A percentile compares a stretch with the other conserved stretches of the same genome.
Evolutionary conservation across 2,329 filamentous ascomycete genomes (phyloP).

Genomic region (Aspergillus sp.): DNA sequence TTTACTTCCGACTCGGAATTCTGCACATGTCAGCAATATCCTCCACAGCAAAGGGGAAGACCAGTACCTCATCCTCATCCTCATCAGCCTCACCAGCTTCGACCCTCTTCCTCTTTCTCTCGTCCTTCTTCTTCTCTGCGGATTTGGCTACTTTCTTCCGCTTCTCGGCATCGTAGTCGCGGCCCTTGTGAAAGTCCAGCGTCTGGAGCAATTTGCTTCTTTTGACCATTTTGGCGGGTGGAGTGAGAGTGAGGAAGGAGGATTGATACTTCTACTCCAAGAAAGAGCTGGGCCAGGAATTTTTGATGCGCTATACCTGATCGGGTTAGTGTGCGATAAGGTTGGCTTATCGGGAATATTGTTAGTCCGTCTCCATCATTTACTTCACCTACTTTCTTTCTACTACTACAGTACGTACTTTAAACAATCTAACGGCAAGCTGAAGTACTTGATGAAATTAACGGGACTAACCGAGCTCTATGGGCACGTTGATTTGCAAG

Average conservation of each 20-base stretch:
- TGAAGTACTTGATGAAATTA: too few relatives aligned
- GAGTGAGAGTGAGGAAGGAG: slow-evolving; percentile 2
- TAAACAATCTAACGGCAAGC: too few relatives aligned
- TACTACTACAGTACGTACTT: too few relatives aligned
- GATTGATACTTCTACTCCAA: too few relatives aligned
- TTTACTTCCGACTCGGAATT: slow-evolving; percentile 3
- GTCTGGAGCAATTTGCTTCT: slow-evolving; percentile 51
- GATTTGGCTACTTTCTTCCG: slow-evolving; percentile 56
- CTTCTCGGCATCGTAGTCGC: slow-evolving; percentile 66
- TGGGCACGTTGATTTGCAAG: too few relatives aligned
- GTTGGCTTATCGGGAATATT: too few relatives aligned
- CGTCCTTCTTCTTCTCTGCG: slow-evolving; percentile 37
- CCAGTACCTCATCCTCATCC: slow-evolving; percentile 10
- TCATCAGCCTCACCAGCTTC: slow-evolving; percentile 11
- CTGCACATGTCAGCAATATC: slow-evolving; percentile 3
- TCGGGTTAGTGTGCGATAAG: background rate
- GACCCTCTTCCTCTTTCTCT: slow-evolving; percentile 17
- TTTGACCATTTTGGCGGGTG: slow-evolving; percentile 35
- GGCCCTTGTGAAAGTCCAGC: slow-evolving; percentile 49
- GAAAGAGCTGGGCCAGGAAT: too few relatives aligned
- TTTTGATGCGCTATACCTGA: background rate
- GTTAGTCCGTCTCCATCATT: too few relatives aligned
- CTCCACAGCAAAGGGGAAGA: slow-evolving; percentile 1
- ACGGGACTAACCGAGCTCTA: too few relatives aligned
- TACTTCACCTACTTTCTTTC: too few relatives aligned